These are phyloP conservation scores for Acacia crassicarpa DNA, from an alignment of 306 rosid species.

Conservation along the genomic window DNA sequence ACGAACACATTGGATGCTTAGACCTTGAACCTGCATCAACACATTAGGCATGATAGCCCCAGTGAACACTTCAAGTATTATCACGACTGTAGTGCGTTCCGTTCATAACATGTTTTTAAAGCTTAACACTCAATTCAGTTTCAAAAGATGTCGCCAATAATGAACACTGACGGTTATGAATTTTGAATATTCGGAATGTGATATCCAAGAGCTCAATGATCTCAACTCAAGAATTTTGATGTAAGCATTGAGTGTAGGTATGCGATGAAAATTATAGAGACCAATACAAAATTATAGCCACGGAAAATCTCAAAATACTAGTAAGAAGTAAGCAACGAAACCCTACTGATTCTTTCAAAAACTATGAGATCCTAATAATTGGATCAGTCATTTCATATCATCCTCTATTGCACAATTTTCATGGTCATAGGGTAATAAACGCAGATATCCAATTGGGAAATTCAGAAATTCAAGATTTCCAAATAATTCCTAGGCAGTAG, in stretches of 20 bases:
- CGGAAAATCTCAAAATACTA: not conserved
- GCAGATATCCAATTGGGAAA: not conserved
- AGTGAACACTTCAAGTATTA: not conserved
- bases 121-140: not conserved
- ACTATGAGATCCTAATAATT: not conserved
- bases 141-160: not conserved
- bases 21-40: conserved; percentile 39
- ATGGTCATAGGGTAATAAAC: not conserved
- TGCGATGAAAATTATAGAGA: not conserved
- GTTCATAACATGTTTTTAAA: not conserved
- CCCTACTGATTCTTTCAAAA: not conserved
- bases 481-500: not conserved
- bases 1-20: conserved; percentile 71
- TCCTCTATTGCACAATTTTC: too few relatives aligned
- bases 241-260: not conserved
- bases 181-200: not conserved
- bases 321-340: not conserved
- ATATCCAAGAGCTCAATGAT: not conserved
- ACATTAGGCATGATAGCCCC: not conserved
- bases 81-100: not conserved
- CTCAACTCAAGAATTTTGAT: not conserved
- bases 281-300: not conserved
- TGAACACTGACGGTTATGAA: not conserved
- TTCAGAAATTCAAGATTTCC: not conserved
- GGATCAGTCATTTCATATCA: not conserved